Conservation (phyloP, 192 early-diverging fungal genomes). For the Podila horticola region DNA sequence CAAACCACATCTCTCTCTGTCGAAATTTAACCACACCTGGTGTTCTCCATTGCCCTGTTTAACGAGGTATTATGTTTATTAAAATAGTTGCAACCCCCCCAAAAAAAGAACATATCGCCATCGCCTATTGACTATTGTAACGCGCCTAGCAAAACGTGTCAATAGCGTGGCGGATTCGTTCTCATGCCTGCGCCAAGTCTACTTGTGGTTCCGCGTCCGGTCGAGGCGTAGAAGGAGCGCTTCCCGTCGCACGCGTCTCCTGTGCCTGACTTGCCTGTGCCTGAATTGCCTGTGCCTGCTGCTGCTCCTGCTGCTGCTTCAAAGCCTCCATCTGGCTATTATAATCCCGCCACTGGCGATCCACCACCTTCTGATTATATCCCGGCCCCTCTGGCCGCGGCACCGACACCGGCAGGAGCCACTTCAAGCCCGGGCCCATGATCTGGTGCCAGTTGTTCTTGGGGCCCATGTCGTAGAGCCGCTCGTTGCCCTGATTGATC, state of each 20-base stretch:
- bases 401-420: slow-evolving; percentile 23
- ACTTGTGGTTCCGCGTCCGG: not conserved
- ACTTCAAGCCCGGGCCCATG: slow-evolving; percentile 55
- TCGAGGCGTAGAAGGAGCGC: not conserved
- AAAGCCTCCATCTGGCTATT: slow-evolving; percentile 12
- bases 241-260: not conserved
- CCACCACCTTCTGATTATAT: slow-evolving; percentile 45
- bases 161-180: not conserved
- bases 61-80: too few relatives aligned
- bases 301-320: slow-evolving; percentile 21
- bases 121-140: too few relatives aligned
- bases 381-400: slow-evolving; percentile 24
- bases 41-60: too few relatives aligned
- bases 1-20: not conserved
- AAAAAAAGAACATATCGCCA: too few relatives aligned
- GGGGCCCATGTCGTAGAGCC: slow-evolving; percentile 52
- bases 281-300: too few relatives aligned
- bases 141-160: not conserved
- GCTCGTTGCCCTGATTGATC: slow-evolving; percentile 42
- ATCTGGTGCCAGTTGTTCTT: slow-evolving; percentile 57
- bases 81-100: too few relatives aligned
- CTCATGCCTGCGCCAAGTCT: not conserved
- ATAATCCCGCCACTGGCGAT: slow-evolving; percentile 42
- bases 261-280: not conserved
- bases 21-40: not conserved